These are phyloP conservation scores for Neurospora terricola DNA, from an alignment of 495 filamentous ascomycete genomes.

Conservation along the genomic window DNA sequence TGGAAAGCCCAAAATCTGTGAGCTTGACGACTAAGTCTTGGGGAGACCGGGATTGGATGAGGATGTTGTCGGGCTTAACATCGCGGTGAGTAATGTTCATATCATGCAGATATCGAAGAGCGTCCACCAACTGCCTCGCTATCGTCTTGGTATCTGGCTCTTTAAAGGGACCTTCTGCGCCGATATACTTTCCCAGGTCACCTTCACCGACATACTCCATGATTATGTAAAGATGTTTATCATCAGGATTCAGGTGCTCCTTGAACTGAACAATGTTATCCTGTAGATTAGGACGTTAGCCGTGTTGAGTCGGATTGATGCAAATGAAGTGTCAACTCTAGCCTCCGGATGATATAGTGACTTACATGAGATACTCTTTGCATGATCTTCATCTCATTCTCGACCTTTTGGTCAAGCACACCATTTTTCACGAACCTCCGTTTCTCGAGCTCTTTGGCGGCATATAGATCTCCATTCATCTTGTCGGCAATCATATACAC, in stretches of 20 bases:
- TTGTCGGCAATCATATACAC: constrained; percentile 79
- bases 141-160: constrained; percentile 63
- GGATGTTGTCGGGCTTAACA: constrained; percentile 95
- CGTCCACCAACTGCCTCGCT: constrained; percentile 65
- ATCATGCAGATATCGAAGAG: constrained; percentile 77
- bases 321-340: neutral
- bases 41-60: constrained; percentile 53
- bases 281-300: constrained; percentile 33
- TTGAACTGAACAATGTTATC: constrained; percentile 86
- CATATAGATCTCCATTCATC: constrained; percentile 67
- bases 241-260: constrained; percentile 67
- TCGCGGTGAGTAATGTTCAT: constrained; percentile 90
- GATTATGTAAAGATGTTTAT: constrained; percentile 76
- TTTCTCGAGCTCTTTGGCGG: constrained; percentile 89
- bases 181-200: constrained; percentile 68
- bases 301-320: neutral
- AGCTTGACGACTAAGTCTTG: constrained; percentile 66
- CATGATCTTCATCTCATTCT: constrained; percentile 96
- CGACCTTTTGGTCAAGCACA: constrained; percentile 70
- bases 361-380: constrained; percentile 70
- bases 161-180: constrained; percentile 44
- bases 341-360: constrained; percentile 2
- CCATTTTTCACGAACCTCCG: constrained; percentile 81
- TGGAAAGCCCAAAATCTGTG: constrained; percentile 85
- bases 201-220: constrained; percentile 90